phyloP scores from a whole-genome alignment of 306 rosid species.

The Prosopis cineraria region DNA sequence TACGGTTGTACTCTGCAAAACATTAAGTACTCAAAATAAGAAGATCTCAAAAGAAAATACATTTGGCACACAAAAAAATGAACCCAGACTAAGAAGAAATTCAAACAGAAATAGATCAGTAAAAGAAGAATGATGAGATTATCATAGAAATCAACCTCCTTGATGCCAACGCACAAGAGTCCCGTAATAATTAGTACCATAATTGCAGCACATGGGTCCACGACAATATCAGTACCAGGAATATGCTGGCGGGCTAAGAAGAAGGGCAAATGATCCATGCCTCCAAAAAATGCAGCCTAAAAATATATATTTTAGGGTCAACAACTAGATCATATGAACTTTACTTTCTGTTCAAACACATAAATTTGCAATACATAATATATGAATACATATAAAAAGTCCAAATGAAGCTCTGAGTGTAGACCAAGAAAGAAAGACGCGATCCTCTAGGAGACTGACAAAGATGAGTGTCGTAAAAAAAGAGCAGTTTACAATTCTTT shows the following conservation, averaged over 20 bases:
- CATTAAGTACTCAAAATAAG: slow-evolving; percentile 4
- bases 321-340: slow-evolving; percentile 9
- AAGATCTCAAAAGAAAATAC: slow-evolving; percentile 2
- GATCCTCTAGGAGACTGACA: background rate
- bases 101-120: background rate
- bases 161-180: slow-evolving; percentile 80
- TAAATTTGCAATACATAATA: slow-evolving; percentile 2
- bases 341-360: slow-evolving; percentile 10
- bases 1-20: slow-evolving; percentile 73
- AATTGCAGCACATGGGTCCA: slow-evolving; percentile 86
- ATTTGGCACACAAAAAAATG: slow-evolving; percentile 8
- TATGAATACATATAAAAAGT: background rate
- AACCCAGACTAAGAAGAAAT: slow-evolving; percentile 4
- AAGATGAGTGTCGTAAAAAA: background rate
- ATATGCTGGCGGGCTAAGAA: slow-evolving; percentile 64
- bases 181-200: slow-evolving; percentile 71
- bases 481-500: background rate
- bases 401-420: background rate
- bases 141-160: slow-evolving; percentile 60
- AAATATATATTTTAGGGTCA: slow-evolving; percentile 28
- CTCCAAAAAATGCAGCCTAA: slow-evolving; percentile 87
- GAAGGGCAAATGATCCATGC: slow-evolving; percentile 62
- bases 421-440: slow-evolving; percentile 8
- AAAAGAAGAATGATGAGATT: background rate
- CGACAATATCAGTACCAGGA: slow-evolving; percentile 67